Evolutionary conservation across 2,329 filamentous ascomycete species (phyloP).

Genomic region (Alternaria dauci): DNA sequence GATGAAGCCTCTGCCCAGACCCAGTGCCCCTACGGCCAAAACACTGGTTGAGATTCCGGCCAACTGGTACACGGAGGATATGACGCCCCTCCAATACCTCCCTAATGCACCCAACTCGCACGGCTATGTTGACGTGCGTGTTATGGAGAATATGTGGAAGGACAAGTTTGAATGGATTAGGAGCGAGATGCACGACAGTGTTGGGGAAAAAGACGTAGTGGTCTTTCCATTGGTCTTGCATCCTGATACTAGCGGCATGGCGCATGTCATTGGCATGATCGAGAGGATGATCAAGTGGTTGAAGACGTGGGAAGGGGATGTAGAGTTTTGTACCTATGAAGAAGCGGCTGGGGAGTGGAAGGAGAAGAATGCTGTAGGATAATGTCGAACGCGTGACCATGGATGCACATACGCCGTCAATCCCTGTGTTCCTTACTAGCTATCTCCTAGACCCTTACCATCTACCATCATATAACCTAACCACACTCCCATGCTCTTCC

Average conservation of each 20-base stretch:
- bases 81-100: conserved; percentile 59
- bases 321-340: conserved; percentile 58
- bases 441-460: not conserved
- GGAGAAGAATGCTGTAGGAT: conserved; percentile 24
- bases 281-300: conserved; percentile 62
- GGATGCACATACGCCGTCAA: not conserved
- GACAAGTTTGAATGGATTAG: conserved; percentile 66
- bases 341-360: conserved; percentile 55
- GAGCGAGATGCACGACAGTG: conserved; percentile 47
- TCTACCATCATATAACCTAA: not conserved
- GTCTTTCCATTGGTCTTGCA: conserved; percentile 64
- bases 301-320: conserved; percentile 54
- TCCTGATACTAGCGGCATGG: conserved; percentile 68
- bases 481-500: not conserved
- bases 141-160: conserved; percentile 68
- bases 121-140: conserved; percentile 65
- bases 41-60: conserved; percentile 59
- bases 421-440: not conserved
- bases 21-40: conserved; percentile 28
- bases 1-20: conserved; percentile 55
- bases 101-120: conserved; percentile 61
- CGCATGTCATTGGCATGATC: conserved; percentile 67
- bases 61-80: conserved; percentile 63
- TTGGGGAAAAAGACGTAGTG: conserved; percentile 45
- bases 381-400: not conserved